Base-by-base conservation (phyloP, 495 filamentous ascomycete genomes). In the Sordaria brevicollis region DNA sequence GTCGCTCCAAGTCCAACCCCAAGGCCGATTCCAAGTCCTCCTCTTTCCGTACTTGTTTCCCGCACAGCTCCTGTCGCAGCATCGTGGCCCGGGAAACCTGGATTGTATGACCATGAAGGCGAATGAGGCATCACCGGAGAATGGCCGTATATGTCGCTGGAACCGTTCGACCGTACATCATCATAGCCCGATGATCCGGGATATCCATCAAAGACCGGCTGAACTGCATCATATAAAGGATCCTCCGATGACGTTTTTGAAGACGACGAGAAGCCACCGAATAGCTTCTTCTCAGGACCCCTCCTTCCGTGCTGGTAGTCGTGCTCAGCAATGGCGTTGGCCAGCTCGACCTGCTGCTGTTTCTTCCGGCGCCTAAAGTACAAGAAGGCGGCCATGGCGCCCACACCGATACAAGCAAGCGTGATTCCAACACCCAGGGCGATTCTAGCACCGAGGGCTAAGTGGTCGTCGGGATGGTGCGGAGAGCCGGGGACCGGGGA, bases 171-270 rank as follows among this genome's bases (percentile, higher is more conserved):
- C 25, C 76, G 76, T 8, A 74, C 75, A 43, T 79, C 78, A 35
- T 77, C 78, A 65, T 79, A 79, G n/a, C 78, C 78, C 69, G 69
- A 76, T 5, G 78, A 79, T 29, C 76, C 76, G 2, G 78, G 78
- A 65, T 70, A 78, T 54, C 76, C 78, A 54, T 79, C 78, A 35
- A 71, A 74, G 39, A 79, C 71, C 3, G 77, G 77, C 34, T 78
- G 76, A 21, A 78, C 70, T 17, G 49, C 4, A 17, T 76, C 76
- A 31, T 72, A 75, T 11, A 78, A 69, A 2, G 75, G 73, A 37
- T 74, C 73, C 13, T 79, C 75, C 2, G 74, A 77, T 25, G 77
- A 76, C 7, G 69, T 43, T 15, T 73, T 69, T 10, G 77, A 78
- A 2, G 72, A 36, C 1, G 70, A 62, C 39, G 71, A 67, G 2